Evolutionary conservation across 2,329 filamentous ascomycete genomes (phyloP).

Genomic region (Aspergillus transmontanensis): DNA sequence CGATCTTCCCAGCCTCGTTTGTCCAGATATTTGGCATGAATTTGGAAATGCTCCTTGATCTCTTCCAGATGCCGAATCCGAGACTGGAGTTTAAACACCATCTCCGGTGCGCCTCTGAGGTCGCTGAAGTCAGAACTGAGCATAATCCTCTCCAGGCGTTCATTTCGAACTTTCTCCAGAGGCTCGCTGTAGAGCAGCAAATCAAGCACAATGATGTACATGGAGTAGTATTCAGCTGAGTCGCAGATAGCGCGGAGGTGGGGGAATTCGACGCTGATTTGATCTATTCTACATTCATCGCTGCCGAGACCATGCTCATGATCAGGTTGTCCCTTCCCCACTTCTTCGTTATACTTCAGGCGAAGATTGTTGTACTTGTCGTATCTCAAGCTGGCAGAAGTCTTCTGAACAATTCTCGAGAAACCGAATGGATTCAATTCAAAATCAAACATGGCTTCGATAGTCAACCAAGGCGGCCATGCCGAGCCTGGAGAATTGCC

Average conservation of each 20-base stretch:
- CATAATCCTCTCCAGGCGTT: conserved; percentile 97
- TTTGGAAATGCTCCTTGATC: conserved; percentile 94
- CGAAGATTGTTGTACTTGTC: conserved; percentile 98
- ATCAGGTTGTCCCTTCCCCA: conserved; percentile 65
- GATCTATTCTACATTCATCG: conserved; percentile 82
- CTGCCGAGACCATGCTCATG: conserved; percentile 45
- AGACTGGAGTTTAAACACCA: conserved; percentile 88
- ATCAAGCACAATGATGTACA: conserved; percentile 98
- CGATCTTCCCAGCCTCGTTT: conserved; percentile 89
- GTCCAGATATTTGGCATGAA: conserved; percentile 84
- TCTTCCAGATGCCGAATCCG: conserved; percentile 92
- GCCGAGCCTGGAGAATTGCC: conserved; percentile 80
- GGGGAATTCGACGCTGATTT: conserved; percentile 95
- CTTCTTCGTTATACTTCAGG: conserved; percentile 94
- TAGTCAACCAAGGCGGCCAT: conserved; percentile 97
- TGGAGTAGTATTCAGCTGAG: conserved; percentile 93
- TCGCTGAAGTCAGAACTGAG: conserved; percentile 98
- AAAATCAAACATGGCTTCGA: conserved; percentile 99
- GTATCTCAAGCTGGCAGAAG: conserved; percentile 88
- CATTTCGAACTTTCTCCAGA: conserved; percentile 92
- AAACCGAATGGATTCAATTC: conserved; percentile 94
- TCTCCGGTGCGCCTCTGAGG: conserved; percentile 85
- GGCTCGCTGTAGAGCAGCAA: conserved; percentile 95
- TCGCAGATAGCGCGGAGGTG: conserved; percentile 94
- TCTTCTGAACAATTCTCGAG: conserved; percentile 94